phyloP scores from a whole-genome alignment of 441 rosid genomes.

The Jatropha podagrica region DNA sequence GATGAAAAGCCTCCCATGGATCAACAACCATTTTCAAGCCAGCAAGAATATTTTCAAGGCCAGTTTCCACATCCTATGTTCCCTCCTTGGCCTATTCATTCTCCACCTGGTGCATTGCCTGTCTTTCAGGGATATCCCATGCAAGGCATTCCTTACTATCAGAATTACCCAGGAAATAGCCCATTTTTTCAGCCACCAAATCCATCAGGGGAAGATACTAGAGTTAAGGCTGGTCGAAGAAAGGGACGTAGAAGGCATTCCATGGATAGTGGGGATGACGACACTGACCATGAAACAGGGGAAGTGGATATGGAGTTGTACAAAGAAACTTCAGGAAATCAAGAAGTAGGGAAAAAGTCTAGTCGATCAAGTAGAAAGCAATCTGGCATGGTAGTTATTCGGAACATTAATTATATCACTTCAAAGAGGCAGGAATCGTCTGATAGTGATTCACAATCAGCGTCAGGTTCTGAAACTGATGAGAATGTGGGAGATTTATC shows the following conservation, averaged over 20 bases:
- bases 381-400: conserved; percentile 78
- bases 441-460: conserved; percentile 50
- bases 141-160: conserved; percentile 85
- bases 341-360: conserved; percentile 37
- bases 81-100: conserved; percentile 86
- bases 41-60: conserved; percentile 64
- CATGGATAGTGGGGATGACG: conserved; percentile 49
- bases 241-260: conserved; percentile 57
- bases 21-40: conserved; percentile 48
- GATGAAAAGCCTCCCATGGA: conserved; percentile 58
- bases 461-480: conserved; percentile 53
- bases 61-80: conserved; percentile 75
- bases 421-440: conserved; percentile 65
- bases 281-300: conserved; percentile 44
- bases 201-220: conserved; percentile 62
- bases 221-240: conserved; percentile 53
- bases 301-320: conserved; percentile 50
- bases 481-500: conserved; percentile 42
- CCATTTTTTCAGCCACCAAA: conserved; percentile 64
- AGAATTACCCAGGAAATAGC: conserved; percentile 59
- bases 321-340: conserved; percentile 32
- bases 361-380: conserved; percentile 57
- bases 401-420: conserved; percentile 81
- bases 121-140: conserved; percentile 82
- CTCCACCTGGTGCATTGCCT: conserved; percentile 80